Base-by-base conservation (phyloP, 2,329 filamentous ascomycete genomes). In the Lachnellula cervina region DNA sequence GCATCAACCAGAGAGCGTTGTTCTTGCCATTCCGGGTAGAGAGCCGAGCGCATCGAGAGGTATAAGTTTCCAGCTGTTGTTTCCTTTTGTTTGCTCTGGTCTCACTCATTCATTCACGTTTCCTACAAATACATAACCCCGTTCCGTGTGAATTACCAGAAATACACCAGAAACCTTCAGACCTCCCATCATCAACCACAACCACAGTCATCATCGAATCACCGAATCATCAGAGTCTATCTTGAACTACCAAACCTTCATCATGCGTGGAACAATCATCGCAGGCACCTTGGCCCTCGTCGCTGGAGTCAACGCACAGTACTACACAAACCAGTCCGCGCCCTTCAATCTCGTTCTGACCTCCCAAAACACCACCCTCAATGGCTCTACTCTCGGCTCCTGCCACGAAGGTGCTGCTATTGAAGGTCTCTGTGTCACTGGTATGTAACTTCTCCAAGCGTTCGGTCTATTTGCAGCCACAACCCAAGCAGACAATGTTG, bases 371-470 rank as follows among this genome's bases (percentile, higher is more conserved):
- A 58, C 62, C 5, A 68, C 69, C 2, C 59, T 73, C 52, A 70
- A 77, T 49, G 72, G 72, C 53, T 47, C 64, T 13, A 66, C 68
- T 6, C 70, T 79, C 16, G 63, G 62, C 5, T 64, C 76, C 54
- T 79, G 76, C 66, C 76, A 78, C 62, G 70, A 72, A 56, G 77
- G 77, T 32, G 76, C 77, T 19, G 76, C 71, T 4, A 76, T 78
- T 52, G 76, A 78, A 62, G 71, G 68, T 11, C 72, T 78, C 53
- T 78, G 77, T 59, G 25, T 28, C 8, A 7, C 25, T 28, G 25
- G 25, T 28, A 28, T 28, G 25, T 8, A 7, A 28, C 7, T 8
- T 28, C 25, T 28, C 25, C 25, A 28, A 8, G 7, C 8, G 25
- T 8, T 28, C 8, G 25, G 25, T 8, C 25, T 8, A 28, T 28